These are phyloP conservation scores for Geopyxis carbonaria DNA, from an alignment of 495 filamentous ascomycete genomes.

Conservation along the genomic window DNA sequence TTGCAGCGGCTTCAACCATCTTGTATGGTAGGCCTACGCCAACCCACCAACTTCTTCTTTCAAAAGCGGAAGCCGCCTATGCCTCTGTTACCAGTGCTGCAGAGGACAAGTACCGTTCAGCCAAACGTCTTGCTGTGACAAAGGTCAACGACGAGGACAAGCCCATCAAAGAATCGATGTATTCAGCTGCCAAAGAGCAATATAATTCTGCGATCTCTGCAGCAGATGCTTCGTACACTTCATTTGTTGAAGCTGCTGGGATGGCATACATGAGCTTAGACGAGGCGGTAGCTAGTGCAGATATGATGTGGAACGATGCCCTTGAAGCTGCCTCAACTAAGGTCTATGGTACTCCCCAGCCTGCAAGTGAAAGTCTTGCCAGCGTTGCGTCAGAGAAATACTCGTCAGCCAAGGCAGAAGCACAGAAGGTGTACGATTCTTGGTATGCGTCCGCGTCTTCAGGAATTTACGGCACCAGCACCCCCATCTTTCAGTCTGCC, in stretches of 20 bases:
- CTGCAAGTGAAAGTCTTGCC: constrained; percentile 33
- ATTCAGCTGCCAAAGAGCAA: constrained; percentile 26
- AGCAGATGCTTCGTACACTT: constrained; percentile 26
- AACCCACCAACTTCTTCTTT: constrained; percentile 27
- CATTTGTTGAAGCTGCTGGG: constrained; percentile 19
- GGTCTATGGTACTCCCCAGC: constrained; percentile 39
- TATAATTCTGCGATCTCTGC: constrained; percentile 28
- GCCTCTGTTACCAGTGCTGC: constrained; percentile 42
- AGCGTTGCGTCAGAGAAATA: constrained; percentile 40
- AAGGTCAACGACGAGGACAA: constrained; percentile 46
- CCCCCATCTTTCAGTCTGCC: constrained; percentile 29
- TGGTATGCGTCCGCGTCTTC: constrained; percentile 16
- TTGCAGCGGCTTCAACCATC: constrained; percentile 45
- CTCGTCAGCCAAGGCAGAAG: constrained; percentile 23
- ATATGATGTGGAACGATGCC: constrained; percentile 25
- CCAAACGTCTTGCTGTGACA: constrained; percentile 44
- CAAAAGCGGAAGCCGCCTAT: constrained; percentile 42
- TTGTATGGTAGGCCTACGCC: constrained; percentile 45
- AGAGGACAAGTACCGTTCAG: constrained; percentile 45
- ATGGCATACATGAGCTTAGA: constrained; percentile 29
- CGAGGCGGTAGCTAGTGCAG: constrained; percentile 24
- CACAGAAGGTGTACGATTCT: constrained; percentile 12
- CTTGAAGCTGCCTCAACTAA: constrained; percentile 22
- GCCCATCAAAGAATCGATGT: constrained; percentile 33
- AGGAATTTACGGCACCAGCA: constrained; percentile 43